Base-by-base conservation (phyloP, 2,329 filamentous ascomycete genomes). In the Fusarium tuaranense region DNA sequence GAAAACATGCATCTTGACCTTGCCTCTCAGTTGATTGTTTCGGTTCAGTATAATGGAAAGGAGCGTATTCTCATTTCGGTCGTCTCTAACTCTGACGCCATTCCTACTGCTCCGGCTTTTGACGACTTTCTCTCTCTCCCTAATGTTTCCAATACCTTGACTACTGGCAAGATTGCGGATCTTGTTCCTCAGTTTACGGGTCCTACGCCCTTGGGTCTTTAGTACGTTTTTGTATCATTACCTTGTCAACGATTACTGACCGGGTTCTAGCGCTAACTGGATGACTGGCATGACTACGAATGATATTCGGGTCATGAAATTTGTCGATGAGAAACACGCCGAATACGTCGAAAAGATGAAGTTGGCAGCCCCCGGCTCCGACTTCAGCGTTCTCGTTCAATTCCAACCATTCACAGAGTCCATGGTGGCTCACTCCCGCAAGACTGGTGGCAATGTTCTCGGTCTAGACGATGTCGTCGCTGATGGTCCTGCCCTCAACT, bases 401-500 rank as follows among this genome's bases (percentile, higher is more conserved):
- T 81, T 81, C 69, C 82, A 83, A 64, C 81, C 81, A 34, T 72
- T 83, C 32, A 80, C 80, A 1, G 63, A 78, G 30, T 71, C 78
- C 14, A 80, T 80, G 20, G 74, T 81, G 16, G 46, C 68, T 13
- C 72, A 80, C 62, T 74, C 73, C 22, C 53, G 63, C 7, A 48
- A 66, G 25, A 65, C 69, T 5, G 81, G 81, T 22, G 81, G 81
- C 20, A 83, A 83, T 63, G 73, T 81, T 7, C 70, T 83, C 22
- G 81, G 80, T 10, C 78, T 83, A 16, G 79, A 82, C 65, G 78
- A 59, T 5, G 48, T 82, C 64, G 81, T 85, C 41, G 77, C 78
- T 1, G 78, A 84, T 25, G 82, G 83, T 14, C 82, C 82, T 10
- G 78, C 81, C 7, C 67, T 80, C 46, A 78, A 81, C 65, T 85